A percentile compares a stretch with the other conserved stretches of the same genome.
Conservation (phyloP, 108 stramenopile genomes). For the Skeletonema tropicum region DNA sequence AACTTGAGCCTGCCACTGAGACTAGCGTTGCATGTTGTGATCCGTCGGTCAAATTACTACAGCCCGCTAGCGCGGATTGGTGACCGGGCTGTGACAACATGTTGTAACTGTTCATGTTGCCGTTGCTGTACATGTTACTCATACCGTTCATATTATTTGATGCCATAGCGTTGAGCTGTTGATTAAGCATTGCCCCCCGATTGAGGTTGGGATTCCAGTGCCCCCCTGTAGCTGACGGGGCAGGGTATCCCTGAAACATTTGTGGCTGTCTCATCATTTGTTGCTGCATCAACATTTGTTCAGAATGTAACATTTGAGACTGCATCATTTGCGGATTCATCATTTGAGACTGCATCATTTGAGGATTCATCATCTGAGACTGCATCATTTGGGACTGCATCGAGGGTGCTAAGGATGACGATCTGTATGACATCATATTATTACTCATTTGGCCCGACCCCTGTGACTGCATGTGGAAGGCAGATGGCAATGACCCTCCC, state of each 20-base stretch:
- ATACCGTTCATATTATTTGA: neutral
- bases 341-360: neutral
- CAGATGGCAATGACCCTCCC: neutral
- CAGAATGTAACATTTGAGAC: neutral
- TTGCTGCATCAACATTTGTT: neutral
- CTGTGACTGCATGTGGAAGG: neutral
- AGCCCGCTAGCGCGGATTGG: neutral
- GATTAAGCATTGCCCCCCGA: neutral
- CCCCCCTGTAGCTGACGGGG: neutral
- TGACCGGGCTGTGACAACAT: neutral
- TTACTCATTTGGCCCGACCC: neutral
- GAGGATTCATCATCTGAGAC: no score
- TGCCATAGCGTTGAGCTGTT: neutral
- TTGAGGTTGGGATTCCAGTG: neutral
- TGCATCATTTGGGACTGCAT: neutral
- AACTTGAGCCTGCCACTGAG: neutral
- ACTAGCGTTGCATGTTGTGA: neutral
- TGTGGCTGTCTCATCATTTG: neutral
- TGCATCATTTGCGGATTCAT: neutral
- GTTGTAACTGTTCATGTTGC: neutral
- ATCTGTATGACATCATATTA: neutral
- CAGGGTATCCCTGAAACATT: neutral
- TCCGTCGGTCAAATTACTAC: no score
- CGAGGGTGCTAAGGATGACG: neutral
- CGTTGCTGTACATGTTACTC: neutral